A percentile compares a stretch with the other conserved stretches of the same genome.
phyloP scores from a whole-genome alignment of 2,329 filamentous ascomycete species.

The Hortaea werneckii region DNA sequence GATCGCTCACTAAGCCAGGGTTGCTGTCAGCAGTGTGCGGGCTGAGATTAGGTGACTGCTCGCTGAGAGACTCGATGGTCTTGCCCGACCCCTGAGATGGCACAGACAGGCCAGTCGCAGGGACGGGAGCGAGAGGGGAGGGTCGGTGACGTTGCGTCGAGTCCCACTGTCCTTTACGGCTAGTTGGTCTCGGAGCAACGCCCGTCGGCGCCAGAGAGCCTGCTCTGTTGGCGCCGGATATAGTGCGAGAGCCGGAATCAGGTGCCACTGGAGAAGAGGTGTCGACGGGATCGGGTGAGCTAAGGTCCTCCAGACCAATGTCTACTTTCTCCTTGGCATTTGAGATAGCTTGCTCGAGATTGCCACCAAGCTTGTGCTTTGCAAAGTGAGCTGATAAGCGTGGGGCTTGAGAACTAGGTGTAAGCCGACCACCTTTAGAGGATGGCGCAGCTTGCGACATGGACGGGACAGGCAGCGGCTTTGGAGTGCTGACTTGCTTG shows the following conservation, averaged over 20 bases:
- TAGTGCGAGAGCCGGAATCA: constrained; percentile 10
- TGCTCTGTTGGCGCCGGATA: neutral
- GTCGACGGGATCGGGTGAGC: constrained; percentile 15
- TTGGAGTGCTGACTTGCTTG: constrained; percentile 5
- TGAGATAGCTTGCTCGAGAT: constrained; percentile 21
- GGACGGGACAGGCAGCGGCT: constrained; percentile 5
- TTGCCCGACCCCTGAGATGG: constrained; percentile 11
- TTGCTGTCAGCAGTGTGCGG: constrained; percentile 40
- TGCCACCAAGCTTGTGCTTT: constrained; percentile 33
- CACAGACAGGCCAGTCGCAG: constrained; percentile 2
- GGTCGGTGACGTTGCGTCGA: constrained; percentile 19
- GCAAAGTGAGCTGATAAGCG: constrained; percentile 31
- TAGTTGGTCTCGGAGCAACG: constrained; percentile 7
- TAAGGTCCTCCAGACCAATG: constrained; percentile 18
- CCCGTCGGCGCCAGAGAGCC: constrained; percentile 1
- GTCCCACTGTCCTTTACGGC: constrained; percentile 9
- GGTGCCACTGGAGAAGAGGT: constrained; percentile 13
- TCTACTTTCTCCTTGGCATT: constrained; percentile 25
- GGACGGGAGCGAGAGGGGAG: constrained; percentile 18
- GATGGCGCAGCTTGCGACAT: neutral
- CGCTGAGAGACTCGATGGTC: constrained; percentile 21
- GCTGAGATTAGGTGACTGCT: constrained; percentile 28
- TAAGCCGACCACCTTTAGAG: constrained; percentile 18
- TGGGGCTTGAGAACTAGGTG: constrained; percentile 31
- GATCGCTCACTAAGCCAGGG: constrained; percentile 40